These are phyloP conservation scores for Tylopilus rubrobrunneus DNA, from an alignment of 768 basidiomycete species.

Conservation along the genomic window DNA sequence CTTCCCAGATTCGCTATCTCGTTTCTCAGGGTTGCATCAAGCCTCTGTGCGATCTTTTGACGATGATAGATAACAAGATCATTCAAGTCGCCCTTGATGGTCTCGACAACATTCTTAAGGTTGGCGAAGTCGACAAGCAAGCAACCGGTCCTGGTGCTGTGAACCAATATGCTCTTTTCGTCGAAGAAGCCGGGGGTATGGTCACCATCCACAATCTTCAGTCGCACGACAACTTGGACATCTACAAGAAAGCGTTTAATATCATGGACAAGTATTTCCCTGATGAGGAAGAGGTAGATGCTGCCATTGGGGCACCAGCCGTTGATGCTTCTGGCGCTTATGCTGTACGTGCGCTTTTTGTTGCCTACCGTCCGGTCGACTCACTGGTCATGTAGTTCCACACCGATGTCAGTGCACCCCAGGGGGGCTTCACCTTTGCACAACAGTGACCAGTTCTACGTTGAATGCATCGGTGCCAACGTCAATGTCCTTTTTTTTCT, in stretches of 20 bases:
- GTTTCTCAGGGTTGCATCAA: slow-evolving; percentile 98
- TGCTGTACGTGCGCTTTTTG: slow-evolving; percentile 47
- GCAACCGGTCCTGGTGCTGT: slow-evolving; percentile 74
- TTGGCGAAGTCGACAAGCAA: slow-evolving; percentile 93
- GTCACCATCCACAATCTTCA: slow-evolving; percentile 98
- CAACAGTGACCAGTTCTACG: slow-evolving; percentile 40
- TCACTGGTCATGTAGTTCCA: slow-evolving; percentile 56
- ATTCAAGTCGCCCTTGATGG: slow-evolving; percentile 98
- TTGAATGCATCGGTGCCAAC: not conserved
- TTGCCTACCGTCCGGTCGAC: not conserved
- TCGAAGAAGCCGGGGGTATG: slow-evolving; percentile 99
- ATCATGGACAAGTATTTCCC: slow-evolving; percentile 99
- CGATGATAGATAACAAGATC: slow-evolving; percentile 99
- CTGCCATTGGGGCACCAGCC: slow-evolving; percentile 71
- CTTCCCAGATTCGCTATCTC: slow-evolving; percentile 95
- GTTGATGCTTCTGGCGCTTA: slow-evolving; percentile 73
- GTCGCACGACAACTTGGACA: slow-evolving; percentile 98
- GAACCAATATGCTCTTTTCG: slow-evolving; percentile 91
- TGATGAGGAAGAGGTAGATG: slow-evolving; percentile 91
- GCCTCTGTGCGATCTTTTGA: slow-evolving; percentile 92
- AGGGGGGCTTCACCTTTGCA: slow-evolving; percentile 95
- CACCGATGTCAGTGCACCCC: slow-evolving; percentile 80
- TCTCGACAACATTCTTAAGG: slow-evolving; percentile 95
- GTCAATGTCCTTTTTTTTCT: slow-evolving; percentile 7
- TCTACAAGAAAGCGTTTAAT: slow-evolving; percentile 99